Base-by-base conservation (phyloP, 169 alveolate genomes). In the Plasmodium berghei region DNA sequence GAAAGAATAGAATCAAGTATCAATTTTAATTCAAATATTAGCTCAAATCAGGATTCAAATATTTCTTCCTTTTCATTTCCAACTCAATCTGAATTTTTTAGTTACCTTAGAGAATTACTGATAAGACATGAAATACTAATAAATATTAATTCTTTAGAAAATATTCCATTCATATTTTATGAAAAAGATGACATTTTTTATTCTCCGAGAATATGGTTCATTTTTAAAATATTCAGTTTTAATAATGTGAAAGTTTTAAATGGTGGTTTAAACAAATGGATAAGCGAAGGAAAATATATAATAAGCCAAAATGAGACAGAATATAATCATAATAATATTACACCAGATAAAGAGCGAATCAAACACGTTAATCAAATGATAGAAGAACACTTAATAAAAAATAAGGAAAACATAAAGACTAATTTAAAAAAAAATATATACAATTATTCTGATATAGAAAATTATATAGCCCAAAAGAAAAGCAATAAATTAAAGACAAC, bases 221-320 rank as follows among this genome's bases (percentile, higher is more conserved):
- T 75, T 48, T 75, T 75, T 56, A 75, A 75, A 64, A 52, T 75
- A n/a, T 52, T 45, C 55, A 72, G 90, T 10, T 80, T 80, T 42
- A 70, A 64, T n/a, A 80, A 58, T 48, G 63, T 80, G 22, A 18
- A 64, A 18, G 55, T 80, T 66, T 66, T 80, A 80, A 80, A 80
- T 67, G 90, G 83, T 26, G 90, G 90, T 42, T 80, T 80, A 72
- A 80, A 80, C 66, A 80, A 80, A 67, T 80, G 90, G 83, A 24
- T 80, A 22, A 54, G 48, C 42, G 90, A 80, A 55, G 45, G 56
- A 66, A 80, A 61, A 54, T 61, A 80, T 9, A 52, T 55, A 4
- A 67, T 55, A 26, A 70, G n/a, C 5, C 10, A 66, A 22, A 46
- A 10, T 9, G 14, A 52, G 20, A 48, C 10, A 16, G 67, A 80